A percentile compares a stretch with the other conserved stretches of the same genome.
Conservation (phyloP, 768 basidiomycete genomes). For the Leucocoprinus leucothites region DNA sequence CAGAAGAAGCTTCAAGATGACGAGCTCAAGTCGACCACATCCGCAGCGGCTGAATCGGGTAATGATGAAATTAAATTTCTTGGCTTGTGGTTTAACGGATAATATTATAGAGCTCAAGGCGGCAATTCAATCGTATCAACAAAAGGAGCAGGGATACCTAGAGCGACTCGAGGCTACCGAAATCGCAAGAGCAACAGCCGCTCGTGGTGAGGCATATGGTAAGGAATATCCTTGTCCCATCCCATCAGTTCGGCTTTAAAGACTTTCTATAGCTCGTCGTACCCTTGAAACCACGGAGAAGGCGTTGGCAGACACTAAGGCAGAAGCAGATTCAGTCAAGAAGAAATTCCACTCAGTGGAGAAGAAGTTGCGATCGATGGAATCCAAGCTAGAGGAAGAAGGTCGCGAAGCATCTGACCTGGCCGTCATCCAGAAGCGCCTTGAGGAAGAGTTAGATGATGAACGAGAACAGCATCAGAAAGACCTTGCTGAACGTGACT, state of each 20-base stretch:
- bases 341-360: constrained; percentile 49
- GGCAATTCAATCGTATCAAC: constrained; percentile 61
- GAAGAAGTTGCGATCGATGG: constrained; percentile 52
- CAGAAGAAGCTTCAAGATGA: constrained; percentile 61
- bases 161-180: constrained; percentile 66
- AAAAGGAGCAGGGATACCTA: constrained; percentile 56
- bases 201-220: constrained; percentile 65
- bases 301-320: constrained; percentile 43
- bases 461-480: constrained; percentile 77
- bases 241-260: constrained; percentile 13
- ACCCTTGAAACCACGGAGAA: constrained; percentile 62
- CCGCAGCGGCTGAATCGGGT: constrained; percentile 61
- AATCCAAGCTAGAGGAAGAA: constrained; percentile 63
- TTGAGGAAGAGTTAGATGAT: constrained; percentile 77
- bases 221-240: constrained; percentile 11
- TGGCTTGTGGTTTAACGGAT: background rate
- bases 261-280: constrained; percentile 45
- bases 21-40: constrained; percentile 55
- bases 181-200: constrained; percentile 61
- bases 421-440: constrained; percentile 57
- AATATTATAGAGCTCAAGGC: constrained; percentile 52
- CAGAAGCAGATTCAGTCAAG: constrained; percentile 52
- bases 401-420: constrained; percentile 66
- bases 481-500: constrained; percentile 77
- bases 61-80: background rate